phyloP scores from a whole-genome alignment of 352 stramenopile species.

The Saprolegnia diclina region DNA sequence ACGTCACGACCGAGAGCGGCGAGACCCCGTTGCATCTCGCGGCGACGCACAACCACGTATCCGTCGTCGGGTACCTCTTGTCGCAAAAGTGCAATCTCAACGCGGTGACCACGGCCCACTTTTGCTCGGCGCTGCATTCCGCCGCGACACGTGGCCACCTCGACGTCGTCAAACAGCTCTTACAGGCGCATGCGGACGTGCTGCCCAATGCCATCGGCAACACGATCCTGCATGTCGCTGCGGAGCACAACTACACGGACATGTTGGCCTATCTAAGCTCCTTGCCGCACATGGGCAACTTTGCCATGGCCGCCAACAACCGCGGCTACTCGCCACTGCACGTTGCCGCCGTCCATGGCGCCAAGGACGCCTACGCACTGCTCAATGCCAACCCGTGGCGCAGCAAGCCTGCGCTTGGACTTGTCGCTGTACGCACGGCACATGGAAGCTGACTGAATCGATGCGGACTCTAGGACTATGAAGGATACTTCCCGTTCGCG shows the following conservation, averaged over 20 bases:
- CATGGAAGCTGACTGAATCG: no score
- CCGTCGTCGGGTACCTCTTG: conserved; percentile 2
- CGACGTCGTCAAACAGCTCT: conserved; percentile 7
- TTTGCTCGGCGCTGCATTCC: conserved; percentile 4
- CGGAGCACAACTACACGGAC: background rate
- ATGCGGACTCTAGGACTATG: background rate
- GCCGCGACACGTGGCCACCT: background rate
- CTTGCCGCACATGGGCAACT: background rate
- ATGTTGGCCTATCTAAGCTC: background rate
- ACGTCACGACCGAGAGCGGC: background rate
- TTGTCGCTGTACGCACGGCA: background rate
- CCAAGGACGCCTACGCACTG: conserved; percentile 5
- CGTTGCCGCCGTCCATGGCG: background rate
- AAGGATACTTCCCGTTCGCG: background rate
- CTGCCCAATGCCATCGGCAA: background rate
- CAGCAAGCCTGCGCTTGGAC: background rate
- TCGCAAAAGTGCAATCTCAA: background rate
- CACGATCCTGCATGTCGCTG: conserved; percentile 15
- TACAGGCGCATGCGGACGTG: background rate
- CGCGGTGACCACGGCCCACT: background rate
- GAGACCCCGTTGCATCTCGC: conserved; percentile 16
- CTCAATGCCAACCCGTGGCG: conserved; percentile 19
- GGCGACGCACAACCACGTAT: background rate
- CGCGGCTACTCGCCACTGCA: background rate
- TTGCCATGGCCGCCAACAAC: background rate